A percentile compares a stretch with the other conserved stretches of the same genome.
Evolutionary conservation across 2,329 filamentous ascomycete genomes (phyloP).

Genomic region (Penicillium freii): DNA sequence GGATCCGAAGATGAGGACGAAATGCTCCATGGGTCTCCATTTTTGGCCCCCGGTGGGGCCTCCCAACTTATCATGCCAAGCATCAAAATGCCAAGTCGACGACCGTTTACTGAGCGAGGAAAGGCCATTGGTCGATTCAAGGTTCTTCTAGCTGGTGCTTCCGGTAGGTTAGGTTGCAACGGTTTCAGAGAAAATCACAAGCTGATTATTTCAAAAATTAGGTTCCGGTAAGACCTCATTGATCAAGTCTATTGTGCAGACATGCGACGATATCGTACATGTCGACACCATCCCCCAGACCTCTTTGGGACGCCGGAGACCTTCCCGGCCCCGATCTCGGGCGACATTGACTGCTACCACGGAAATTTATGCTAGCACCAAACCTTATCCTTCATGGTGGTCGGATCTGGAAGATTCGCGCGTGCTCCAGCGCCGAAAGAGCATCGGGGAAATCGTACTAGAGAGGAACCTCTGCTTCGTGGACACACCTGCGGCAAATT

Average conservation of each 20-base stretch:
- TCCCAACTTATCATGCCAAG: constrained; percentile 97
- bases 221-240: constrained; percentile 86
- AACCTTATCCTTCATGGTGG: constrained; percentile 88
- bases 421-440: constrained; percentile 63
- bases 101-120: constrained; percentile 85
- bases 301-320: constrained; percentile 20
- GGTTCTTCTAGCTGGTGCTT: constrained; percentile 77
- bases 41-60: constrained; percentile 38
- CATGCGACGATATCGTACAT: constrained; percentile 89
- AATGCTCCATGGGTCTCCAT: constrained; percentile 27
- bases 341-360: constrained; percentile 45
- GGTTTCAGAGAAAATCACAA: neutral
- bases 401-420: constrained; percentile 69
- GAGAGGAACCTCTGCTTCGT: constrained; percentile 94
- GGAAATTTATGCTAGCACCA: constrained; percentile 76
- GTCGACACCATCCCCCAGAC: constrained; percentile 62
- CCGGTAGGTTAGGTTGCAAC: constrained; percentile 54
- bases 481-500: constrained; percentile 67
- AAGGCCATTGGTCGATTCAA: constrained; percentile 83
- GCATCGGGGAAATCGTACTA: constrained; percentile 71
- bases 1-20: constrained; percentile 58
- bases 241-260: constrained; percentile 82
- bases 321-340: constrained; percentile 23
- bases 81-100: constrained; percentile 81
- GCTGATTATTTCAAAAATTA: constrained; percentile 34